Base-by-base conservation (phyloP, 495 filamentous ascomycete genomes). In the Usnea hakonensis region DNA sequence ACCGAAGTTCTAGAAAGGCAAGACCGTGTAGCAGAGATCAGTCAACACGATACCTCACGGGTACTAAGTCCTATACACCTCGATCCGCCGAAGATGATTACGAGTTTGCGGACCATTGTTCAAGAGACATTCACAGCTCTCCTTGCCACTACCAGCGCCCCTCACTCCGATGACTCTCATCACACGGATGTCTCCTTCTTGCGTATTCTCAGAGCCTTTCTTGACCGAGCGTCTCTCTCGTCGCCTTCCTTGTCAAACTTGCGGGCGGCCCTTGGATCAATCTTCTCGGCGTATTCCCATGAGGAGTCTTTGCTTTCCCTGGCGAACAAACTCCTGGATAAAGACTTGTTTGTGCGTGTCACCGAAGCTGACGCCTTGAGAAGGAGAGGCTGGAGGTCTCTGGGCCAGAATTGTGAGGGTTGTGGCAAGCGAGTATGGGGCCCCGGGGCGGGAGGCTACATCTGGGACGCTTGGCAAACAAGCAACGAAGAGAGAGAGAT, bases 201-300 rank as follows among this genome's bases (percentile, higher is more conserved):
- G 8, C 89, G 87, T 55, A 90, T 98, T 58, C 83, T 98, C 7
- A 85, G 90, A 28, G 88, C 88, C 10, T 97, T 98, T 74, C 83
- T 98, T n/a, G 83, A 87, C 4, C 85, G 90, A 23, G 91, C 91
- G 0, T 87, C 90, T 1, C 76, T 78, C 30, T 85, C 88, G 32
- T 95, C 93, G 3, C 90, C 94, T 0, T 93, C 88, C 32, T 82
- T 97, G 1, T 86, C 89, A 6, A 91, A 97, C 69, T 79, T 98
- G 16, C 87, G 95, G 30, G 80, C 83, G 46, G 91, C 97, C 2
- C 81, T 98, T 4, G 78, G 84, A 2, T 90, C 90, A 9, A 91
- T 98, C 52, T 98, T 98, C 73, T 86, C 93, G 2, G 92, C 95
- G 0, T 97, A 98, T 69, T 85, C 90, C 0, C 96, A 96, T 71